Conservation (phyloP, 352 stramenopile species). For the Phytopythium litorale region DNA sequence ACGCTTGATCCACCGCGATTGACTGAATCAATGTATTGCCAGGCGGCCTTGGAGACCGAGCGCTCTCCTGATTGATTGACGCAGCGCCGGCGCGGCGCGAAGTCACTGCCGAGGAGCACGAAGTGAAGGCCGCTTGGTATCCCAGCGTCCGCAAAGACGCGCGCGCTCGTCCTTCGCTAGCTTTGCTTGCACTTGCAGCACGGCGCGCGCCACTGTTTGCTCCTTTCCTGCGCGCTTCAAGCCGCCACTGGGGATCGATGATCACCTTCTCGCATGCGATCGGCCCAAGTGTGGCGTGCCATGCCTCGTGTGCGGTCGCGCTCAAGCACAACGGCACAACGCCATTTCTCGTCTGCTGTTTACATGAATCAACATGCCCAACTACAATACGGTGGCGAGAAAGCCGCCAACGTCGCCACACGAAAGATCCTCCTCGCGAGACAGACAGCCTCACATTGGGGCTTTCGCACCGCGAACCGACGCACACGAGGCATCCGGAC, state of each 20-base stretch:
- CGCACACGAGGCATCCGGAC: background rate
- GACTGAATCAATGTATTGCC: background rate
- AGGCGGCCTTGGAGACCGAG: background rate
- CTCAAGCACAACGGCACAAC: no score
- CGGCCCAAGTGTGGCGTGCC: no score
- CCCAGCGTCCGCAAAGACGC: background rate
- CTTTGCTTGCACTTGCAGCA: background rate
- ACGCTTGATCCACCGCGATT: slow-evolving; percentile 1
- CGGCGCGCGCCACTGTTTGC: background rate
- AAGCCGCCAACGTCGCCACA: background rate
- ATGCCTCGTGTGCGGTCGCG: no score
- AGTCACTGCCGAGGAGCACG: no score
- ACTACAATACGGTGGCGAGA: no score
- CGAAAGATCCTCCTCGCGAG: background rate
- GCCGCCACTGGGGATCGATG: background rate
- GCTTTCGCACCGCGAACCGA: background rate
- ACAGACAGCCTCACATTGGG: background rate
- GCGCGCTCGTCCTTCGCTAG: background rate
- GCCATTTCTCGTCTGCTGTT: no score
- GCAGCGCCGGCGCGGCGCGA: no score
- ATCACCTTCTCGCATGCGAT: background rate
- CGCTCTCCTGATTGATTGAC: no score
- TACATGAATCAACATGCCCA: no score
- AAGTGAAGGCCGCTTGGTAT: background rate
- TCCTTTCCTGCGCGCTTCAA: background rate